phyloP scores from a whole-genome alignment of 2,329 filamentous ascomycete species.

The Calonectria multiphialidica region DNA sequence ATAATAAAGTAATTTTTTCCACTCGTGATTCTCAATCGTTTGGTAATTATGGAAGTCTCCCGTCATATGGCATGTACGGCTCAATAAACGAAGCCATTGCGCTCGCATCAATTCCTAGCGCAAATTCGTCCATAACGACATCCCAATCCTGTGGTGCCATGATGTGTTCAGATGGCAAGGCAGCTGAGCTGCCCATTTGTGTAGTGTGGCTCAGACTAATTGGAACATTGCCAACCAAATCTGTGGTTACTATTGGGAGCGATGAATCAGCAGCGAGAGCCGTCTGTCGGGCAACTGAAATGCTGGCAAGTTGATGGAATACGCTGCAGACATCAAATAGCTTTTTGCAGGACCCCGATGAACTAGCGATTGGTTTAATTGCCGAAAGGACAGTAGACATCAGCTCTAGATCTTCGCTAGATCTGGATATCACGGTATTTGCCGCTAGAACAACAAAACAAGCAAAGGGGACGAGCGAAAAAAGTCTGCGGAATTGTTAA shows the following conservation, averaged over 20 bases:
- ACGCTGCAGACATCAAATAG: neutral
- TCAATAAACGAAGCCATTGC: neutral
- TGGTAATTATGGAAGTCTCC: neutral
- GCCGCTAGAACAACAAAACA: neutral
- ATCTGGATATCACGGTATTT: neutral
- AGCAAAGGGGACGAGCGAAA: neutral
- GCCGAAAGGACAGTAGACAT: neutral
- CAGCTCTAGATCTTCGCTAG: neutral
- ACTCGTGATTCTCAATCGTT: neutral
- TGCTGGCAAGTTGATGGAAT: neutral
- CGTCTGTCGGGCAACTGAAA: neutral
- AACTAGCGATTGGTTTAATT: neutral
- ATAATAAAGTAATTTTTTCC: neutral
- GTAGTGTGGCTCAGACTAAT: neutral
- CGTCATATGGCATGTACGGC: neutral
- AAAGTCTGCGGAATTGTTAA: neutral
- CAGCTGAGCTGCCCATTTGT: neutral
- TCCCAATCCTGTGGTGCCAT: conserved; percentile 1
- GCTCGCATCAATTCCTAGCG: neutral
- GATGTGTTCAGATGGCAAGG: neutral
- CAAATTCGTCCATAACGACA: neutral
- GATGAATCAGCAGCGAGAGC: neutral
- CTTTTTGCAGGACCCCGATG: neutral
- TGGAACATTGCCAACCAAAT: neutral
- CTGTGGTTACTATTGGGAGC: neutral